Percentiles rank a stretch among this genome's conserved stretches.
These are phyloP conservation scores for Metschnikowia drakensbergensis DNA, from an alignment of 805 yeast genomes.

Conservation along the genomic window DNA sequence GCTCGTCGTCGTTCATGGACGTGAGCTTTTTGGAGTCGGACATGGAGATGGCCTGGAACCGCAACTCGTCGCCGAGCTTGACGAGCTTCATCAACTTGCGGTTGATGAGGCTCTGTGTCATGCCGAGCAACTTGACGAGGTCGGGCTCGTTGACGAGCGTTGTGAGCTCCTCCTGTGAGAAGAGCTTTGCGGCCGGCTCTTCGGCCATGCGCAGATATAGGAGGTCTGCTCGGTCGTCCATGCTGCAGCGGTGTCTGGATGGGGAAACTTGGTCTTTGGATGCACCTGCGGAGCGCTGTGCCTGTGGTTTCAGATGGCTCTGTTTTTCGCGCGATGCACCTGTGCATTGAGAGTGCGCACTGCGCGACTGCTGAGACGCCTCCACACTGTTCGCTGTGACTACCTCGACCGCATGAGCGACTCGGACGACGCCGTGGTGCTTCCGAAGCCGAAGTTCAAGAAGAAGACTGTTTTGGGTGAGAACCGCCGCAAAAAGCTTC, in stretches of 20 bases:
- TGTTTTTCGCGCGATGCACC: constrained; percentile 4
- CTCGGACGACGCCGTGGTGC: not conserved
- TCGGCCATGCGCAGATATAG: constrained; percentile 66
- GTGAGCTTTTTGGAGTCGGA: constrained; percentile 75
- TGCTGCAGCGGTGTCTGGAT: not conserved
- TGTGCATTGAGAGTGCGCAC: not conserved
- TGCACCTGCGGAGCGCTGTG: too few relatives aligned
- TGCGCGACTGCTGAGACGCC: not conserved
- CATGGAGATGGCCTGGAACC: constrained; percentile 70
- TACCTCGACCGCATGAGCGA: not conserved
- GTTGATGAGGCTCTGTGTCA: constrained; percentile 51
- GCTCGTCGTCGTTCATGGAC: constrained; percentile 82
- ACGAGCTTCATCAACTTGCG: constrained; percentile 64
- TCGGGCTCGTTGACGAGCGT: constrained; percentile 42
- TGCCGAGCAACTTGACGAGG: constrained; percentile 41
- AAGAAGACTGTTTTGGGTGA: not conserved
- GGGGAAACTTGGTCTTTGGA: too few relatives aligned
- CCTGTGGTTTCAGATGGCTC: not conserved
- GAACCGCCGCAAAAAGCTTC: not conserved
- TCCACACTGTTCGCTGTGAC: not conserved
- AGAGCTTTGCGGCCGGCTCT: constrained; percentile 46
- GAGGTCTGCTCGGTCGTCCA: constrained; percentile 37
- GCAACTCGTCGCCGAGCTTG: constrained; percentile 60
- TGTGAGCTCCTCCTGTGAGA: constrained; percentile 66
- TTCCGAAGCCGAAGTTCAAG: not conserved